Conservation (phyloP, 2,329 filamentous ascomycete species). For the Epichloe sp. region DNA sequence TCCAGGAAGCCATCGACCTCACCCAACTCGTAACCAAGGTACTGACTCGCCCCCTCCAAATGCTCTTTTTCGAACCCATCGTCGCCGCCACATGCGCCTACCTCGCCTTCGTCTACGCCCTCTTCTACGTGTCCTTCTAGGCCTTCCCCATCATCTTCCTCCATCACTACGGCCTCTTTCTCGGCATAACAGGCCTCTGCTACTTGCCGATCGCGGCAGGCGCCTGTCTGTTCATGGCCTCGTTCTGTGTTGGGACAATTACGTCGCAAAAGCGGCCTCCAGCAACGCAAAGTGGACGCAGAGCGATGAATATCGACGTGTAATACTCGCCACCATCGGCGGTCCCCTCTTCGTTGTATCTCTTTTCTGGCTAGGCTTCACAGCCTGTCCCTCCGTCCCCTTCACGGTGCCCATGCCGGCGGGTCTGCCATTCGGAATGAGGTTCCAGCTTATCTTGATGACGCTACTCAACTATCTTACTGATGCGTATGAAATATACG, state of each 20-base stretch:
- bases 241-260: conserved; percentile 57
- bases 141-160: conserved; percentile 61
- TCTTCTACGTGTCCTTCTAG: conserved; percentile 62
- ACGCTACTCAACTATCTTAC: conserved; percentile 51
- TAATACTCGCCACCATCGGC: conserved; percentile 59
- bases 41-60: conserved; percentile 56
- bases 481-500: conserved; percentile 55
- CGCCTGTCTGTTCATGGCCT: conserved; percentile 39
- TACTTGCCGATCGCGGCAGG: conserved; percentile 59
- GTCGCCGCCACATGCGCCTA: conserved; percentile 59
- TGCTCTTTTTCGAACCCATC: conserved; percentile 61
- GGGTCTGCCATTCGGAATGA: conserved; percentile 47
- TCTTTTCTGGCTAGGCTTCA: conserved; percentile 51
- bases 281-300: conserved; percentile 41
- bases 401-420: conserved; percentile 46
- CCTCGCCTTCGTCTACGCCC: conserved; percentile 55
- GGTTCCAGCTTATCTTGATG: conserved; percentile 51
- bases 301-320: conserved; percentile 52
- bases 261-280: conserved; percentile 39
- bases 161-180: conserved; percentile 47
- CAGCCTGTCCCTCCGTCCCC: conserved; percentile 31
- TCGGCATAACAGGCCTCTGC: conserved; percentile 51
- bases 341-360: conserved; percentile 48
- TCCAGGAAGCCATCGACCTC: conserved; percentile 40
- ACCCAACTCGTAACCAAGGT: conserved; percentile 54